phyloP scores from a whole-genome alignment of 2,329 filamentous ascomycete species.

The Penicillium sp. region DNA sequence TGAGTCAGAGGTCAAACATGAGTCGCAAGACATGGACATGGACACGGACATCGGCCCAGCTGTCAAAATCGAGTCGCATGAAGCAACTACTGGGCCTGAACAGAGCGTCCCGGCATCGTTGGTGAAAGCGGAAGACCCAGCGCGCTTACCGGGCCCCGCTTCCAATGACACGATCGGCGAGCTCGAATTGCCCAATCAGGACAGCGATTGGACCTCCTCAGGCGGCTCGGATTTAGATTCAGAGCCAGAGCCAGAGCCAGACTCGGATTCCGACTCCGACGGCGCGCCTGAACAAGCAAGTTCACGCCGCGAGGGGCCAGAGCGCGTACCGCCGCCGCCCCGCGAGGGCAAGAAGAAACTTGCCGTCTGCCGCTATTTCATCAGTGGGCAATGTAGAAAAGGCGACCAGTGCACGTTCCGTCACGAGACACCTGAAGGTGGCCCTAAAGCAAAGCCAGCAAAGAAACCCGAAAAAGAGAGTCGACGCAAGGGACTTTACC shows the following conservation, averaged over 20 bases:
- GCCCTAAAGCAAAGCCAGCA: constrained; percentile 27
- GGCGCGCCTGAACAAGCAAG: constrained; percentile 46
- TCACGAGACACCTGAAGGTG: constrained; percentile 40
- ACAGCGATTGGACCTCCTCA: constrained; percentile 43
- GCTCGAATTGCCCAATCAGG: constrained; percentile 22
- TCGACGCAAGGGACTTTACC: constrained; percentile 44
- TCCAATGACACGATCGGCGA: constrained; percentile 7
- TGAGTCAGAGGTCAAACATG: background rate
- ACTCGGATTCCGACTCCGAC: constrained; percentile 25
- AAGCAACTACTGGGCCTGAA: background rate
- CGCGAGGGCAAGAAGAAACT: constrained; percentile 33
- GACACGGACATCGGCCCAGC: background rate
- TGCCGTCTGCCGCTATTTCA: constrained; percentile 42
- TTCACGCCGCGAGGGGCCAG: constrained; percentile 42
- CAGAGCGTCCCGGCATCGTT: background rate
- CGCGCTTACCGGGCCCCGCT: background rate
- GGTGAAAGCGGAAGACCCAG: background rate
- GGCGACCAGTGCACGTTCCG: constrained; percentile 45
- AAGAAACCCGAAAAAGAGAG: constrained; percentile 24
- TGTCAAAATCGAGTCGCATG: background rate
- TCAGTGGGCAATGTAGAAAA: constrained; percentile 43
- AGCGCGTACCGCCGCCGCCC: constrained; percentile 41
- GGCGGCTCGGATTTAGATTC: constrained; percentile 33
- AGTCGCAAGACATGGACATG: no score
- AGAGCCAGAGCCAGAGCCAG: constrained; percentile 22